A percentile compares a stretch with the other conserved stretches of the same genome.
Conservation (phyloP, 495 filamentous ascomycete genomes). For the Jackrogersella multiformis region DNA sequence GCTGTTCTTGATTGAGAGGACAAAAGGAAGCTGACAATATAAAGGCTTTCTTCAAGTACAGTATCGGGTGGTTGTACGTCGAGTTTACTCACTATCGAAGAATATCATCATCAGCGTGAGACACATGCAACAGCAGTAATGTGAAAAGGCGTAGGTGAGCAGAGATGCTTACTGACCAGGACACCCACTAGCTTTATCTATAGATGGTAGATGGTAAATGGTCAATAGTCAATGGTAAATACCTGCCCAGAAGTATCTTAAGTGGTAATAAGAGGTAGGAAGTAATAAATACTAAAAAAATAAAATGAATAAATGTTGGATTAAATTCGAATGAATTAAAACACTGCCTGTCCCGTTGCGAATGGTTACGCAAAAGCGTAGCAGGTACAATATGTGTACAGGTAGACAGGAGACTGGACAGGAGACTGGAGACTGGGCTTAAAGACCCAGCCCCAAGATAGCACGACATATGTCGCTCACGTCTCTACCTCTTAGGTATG, state of each 20-base stretch:
- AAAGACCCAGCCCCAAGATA: slow-evolving; percentile 23
- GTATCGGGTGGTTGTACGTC: slow-evolving; percentile 21
- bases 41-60: slow-evolving; percentile 12
- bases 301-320: not conserved
- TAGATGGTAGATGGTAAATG: slow-evolving; percentile 10
- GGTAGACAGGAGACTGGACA: not conserved
- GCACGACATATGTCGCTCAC: slow-evolving; percentile 36
- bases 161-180: slow-evolving; percentile 29
- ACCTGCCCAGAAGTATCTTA: too few species aligned
- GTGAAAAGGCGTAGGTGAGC: slow-evolving; percentile 19
- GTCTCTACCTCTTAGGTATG: slow-evolving; percentile 19
- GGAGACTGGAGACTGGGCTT: not conserved
- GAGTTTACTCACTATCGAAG: slow-evolving; percentile 8
- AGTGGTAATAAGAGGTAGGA: too few species aligned
- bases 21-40: slow-evolving; percentile 25
- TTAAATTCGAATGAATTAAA: slow-evolving; percentile 4
- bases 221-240: too few species aligned
- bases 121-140: slow-evolving; percentile 19
- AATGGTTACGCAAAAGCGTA: slow-evolving; percentile 36
- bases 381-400: slow-evolving; percentile 9
- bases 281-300: too few species aligned
- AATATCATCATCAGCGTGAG: slow-evolving; percentile 28
- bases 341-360: not conserved
- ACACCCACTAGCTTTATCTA: slow-evolving; percentile 30
- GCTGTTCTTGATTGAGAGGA: slow-evolving; percentile 7